Percentiles rank a stretch among this genome's conserved stretches.
These are phyloP conservation scores for Amborella trichopoda DNA, from an alignment of 164 flowering plant genomes.

Conservation along the genomic window DNA sequence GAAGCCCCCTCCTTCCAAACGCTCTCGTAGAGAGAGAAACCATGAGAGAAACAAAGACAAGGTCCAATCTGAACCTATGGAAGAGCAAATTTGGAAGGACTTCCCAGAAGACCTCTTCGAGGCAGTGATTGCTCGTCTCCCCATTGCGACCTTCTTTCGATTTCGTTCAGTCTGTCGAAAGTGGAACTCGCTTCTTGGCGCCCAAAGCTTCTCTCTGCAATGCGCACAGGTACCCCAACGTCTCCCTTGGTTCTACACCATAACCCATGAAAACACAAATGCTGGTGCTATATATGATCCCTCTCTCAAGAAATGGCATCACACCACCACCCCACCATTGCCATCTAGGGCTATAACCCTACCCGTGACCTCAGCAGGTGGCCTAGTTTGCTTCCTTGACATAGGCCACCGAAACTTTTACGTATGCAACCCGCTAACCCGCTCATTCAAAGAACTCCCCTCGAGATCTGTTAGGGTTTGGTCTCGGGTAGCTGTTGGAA, in stretches of 20 bases:
- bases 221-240: slow-evolving; percentile 46
- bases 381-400: slow-evolving; percentile 80
- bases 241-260: slow-evolving; percentile 87
- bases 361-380: slow-evolving; percentile 95
- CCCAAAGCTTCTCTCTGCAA: slow-evolving; percentile 66
- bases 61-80: slow-evolving; percentile 44
- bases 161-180: slow-evolving; percentile 76
- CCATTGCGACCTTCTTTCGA: slow-evolving; percentile 64
- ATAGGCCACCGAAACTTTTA: slow-evolving; percentile 65
- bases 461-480: slow-evolving; percentile 67
- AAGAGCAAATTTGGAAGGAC: slow-evolving; percentile 73
- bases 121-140: slow-evolving; percentile 86
- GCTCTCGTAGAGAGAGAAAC: slow-evolving; percentile 48
- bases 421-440: slow-evolving; percentile 81
- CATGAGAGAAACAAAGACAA: slow-evolving; percentile 37
- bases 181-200: slow-evolving; percentile 67
- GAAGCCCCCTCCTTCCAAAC: slow-evolving; percentile 61
- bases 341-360: slow-evolving; percentile 44
- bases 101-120: slow-evolving; percentile 91
- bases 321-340: slow-evolving; percentile 42
- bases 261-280: slow-evolving; percentile 56
- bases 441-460: slow-evolving; percentile 64
- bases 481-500: slow-evolving; percentile 89
- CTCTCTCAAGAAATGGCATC: slow-evolving; percentile 69
- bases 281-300: slow-evolving; percentile 86